Evolutionary conservation across 805 yeast genomes (phyloP), one percentile per base, ranked within the genome.

Genomic region (Dipodascopsis uninucleata): DNA sequence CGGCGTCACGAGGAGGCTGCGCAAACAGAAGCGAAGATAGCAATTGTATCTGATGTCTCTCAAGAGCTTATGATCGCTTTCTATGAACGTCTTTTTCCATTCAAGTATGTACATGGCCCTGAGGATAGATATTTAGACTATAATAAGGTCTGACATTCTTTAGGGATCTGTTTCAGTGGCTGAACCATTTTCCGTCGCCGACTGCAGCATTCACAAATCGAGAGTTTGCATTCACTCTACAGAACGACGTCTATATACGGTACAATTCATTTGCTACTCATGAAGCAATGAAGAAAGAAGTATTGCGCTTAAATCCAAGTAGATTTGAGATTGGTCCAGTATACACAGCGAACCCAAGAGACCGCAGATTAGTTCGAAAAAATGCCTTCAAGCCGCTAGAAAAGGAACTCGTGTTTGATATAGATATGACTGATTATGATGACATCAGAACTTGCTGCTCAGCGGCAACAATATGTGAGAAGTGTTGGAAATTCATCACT

Each of bases 391-490:
- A 78, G 58, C 93, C 98, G 1, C 58, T 82, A 26, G 72, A 78
- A 54, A 93, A 93, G 63, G 98, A 93, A 63, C 71, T 93, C 46
- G 96, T 89, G 5, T 83, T 93, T 55, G 98, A 93, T 79, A 90
- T 93, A 54, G 98, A 93, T 81, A 78, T 93, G 72, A 93, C 96
- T 21, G 98, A 93, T 69, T 93, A 93, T 63, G 97, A 90, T 66
- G 84, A 81, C 21, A 77, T 86, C 56, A 79, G 98, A 67, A 90
- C 97, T 0, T 93, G 98, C 65, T 93, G 98, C 63, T 70, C 79
- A 9, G 89, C 84, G 34, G 87, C 96, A 1, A 75, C 72, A 28
- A 88, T 93, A 41, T 93, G 98, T 65, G 68, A 65, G 28, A 85
- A 84, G 62, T 93, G 98, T 70, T 93, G 98, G 98, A 81, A 78